phyloP scores from a whole-genome alignment of 495 filamentous ascomycete genomes.

The Xylaria cubensis region DNA sequence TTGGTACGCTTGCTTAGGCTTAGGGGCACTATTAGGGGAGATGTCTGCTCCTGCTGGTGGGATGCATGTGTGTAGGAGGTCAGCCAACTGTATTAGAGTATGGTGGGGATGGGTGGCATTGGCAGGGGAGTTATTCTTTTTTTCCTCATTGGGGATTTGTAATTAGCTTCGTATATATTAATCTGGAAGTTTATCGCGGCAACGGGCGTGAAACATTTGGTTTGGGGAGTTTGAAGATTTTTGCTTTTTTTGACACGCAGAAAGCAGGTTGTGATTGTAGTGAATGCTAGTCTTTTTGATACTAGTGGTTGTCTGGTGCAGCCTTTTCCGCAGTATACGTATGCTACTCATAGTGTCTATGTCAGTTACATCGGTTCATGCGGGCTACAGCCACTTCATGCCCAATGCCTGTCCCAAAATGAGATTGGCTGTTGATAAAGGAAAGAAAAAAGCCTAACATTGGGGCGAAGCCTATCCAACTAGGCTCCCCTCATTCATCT shows the following conservation, averaged over 20 bases:
- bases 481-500: neutral
- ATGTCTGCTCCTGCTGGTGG: neutral
- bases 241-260: too few relatives aligned
- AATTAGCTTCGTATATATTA: neutral
- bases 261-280: too few relatives aligned
- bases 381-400: neutral
- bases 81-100: neutral
- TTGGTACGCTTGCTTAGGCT: slow-evolving; percentile 2
- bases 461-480: neutral
- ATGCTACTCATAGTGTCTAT: too few relatives aligned
- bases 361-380: neutral
- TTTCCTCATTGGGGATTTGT: neutral
- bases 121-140: neutral
- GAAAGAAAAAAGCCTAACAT: neutral
- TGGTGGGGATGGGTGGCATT: neutral
- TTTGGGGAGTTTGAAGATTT: too few relatives aligned
- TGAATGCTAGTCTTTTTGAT: too few relatives aligned
- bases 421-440: neutral
- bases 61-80: neutral
- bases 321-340: too few relatives aligned
- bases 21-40: neutral
- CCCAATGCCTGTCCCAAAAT: neutral
- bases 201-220: too few relatives aligned
- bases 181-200: too few relatives aligned
- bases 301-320: too few relatives aligned